Conservation (phyloP, 2,329 filamentous ascomycete genomes). For the Paecilomyces formosus region DNA sequence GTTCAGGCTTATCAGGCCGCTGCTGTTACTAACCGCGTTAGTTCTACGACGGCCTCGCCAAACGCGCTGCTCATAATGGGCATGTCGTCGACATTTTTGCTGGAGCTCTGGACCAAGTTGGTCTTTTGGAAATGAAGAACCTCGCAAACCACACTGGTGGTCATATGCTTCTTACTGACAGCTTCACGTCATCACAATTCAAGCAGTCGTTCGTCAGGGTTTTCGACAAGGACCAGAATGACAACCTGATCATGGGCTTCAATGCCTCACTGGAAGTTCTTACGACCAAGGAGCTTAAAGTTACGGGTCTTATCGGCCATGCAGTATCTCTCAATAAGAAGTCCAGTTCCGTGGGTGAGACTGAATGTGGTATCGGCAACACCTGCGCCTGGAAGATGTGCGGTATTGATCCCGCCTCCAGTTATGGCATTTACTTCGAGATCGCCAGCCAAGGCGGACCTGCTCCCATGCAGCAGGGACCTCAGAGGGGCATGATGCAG, state of each 20-base stretch:
- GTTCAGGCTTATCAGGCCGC: not conserved
- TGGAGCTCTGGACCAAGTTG: constrained; percentile 94
- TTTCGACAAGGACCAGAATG: constrained; percentile 92
- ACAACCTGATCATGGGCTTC: constrained; percentile 96
- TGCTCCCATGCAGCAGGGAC: constrained; percentile 73
- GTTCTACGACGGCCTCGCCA: constrained; percentile 93
- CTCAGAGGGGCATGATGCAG: constrained; percentile 92
- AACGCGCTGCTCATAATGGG: constrained; percentile 90
- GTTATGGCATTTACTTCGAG: constrained; percentile 96
- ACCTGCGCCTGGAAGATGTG: constrained; percentile 99
- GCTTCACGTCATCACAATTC: constrained; percentile 98
- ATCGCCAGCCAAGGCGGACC: constrained; percentile 90
- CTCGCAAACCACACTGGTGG: constrained; percentile 93
- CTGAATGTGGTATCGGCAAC: constrained; percentile 95
- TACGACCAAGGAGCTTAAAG: constrained; percentile 96
- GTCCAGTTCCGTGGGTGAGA: constrained; percentile 92
- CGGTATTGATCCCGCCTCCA: constrained; percentile 86
- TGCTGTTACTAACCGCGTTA: constrained; percentile 32
- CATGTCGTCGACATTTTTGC: constrained; percentile 98
- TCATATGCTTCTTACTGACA: constrained; percentile 97
- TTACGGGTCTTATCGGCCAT: constrained; percentile 93
- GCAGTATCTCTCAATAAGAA: constrained; percentile 98
- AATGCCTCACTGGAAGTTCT: constrained; percentile 93
- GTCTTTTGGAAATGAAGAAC: constrained; percentile 95
- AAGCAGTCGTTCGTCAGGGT: constrained; percentile 96